Evolutionary conservation across 306 rosid genomes (phyloP), one percentile per base, ranked within the genome.

Genomic region (Prosopis cineraria): DNA sequence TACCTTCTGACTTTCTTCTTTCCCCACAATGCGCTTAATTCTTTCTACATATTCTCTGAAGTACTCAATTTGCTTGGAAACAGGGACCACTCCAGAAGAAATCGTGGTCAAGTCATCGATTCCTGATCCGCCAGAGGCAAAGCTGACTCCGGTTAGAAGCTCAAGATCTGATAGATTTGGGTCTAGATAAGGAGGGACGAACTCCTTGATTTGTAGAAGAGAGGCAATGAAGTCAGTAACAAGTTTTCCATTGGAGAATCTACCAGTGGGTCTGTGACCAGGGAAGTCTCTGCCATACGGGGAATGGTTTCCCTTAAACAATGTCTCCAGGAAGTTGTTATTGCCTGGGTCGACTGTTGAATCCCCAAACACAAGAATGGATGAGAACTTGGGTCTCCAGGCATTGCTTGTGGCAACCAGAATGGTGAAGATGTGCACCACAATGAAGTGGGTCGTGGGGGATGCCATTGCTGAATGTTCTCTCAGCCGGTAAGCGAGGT

Each of bases 211-310:
- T 5, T 71, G 76, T 48, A 84, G 5, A 22, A 17, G 0, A 14
- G 92, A 87, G 14, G 97, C 92, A 64, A 88, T 4, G 45, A 91
- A 78, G 41, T 91, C 95, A 11, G 91, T 76, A 10, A 79, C 80
- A 8, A 88, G 78, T 83, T 91, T 93, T 60, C 94, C 93, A 72
- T 91, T 82, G 0, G 89, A 86, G 29, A 85, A 93, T 80, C 96
- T 87, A 3, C 96, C 96, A 1, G 87, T 89, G 0, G 90, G 78
- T 7, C 79, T 58, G 27, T 88, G 93, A 5, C 78, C 86, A 1
- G 90, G 88, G 6, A 87, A 93, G 63, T 93, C 89, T 27, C 24
- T 75, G 5, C 94, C 97, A 48, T 88, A 88, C 9, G 98, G 97
- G 0, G 17, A 70, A 79, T 87, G 85, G 58, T 93, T 85, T 45